phyloP scores from a whole-genome alignment of 352 stramenopile genomes.

The Elongisporangium undulatum region DNA sequence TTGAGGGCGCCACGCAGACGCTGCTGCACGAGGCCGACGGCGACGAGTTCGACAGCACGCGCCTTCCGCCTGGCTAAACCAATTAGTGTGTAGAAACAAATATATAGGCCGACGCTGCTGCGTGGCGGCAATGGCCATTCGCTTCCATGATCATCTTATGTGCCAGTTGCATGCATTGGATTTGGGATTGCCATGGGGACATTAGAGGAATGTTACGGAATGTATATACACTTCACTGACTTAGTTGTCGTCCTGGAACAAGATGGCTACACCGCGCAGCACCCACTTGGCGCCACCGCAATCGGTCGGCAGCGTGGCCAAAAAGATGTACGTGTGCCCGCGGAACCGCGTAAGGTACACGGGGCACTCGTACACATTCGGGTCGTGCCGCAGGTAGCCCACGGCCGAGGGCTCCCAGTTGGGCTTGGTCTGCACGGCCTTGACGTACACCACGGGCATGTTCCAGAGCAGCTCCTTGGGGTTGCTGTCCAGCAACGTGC shows the following conservation, averaged over 20 bases:
- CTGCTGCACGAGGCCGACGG: constrained; percentile 63
- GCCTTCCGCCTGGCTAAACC: constrained; percentile 62
- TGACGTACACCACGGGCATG: constrained; percentile 95
- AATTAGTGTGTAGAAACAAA: constrained; percentile 1
- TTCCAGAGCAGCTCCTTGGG: constrained; percentile 94
- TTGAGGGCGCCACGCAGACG: constrained; percentile 70
- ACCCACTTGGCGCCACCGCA: constrained; percentile 93
- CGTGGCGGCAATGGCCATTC: too few relatives aligned
- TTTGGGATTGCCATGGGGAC: neutral
- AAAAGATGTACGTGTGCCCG: constrained; percentile 95
- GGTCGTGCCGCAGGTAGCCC: constrained; percentile 92
- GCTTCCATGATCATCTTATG: neutral
- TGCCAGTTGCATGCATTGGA: too few relatives aligned
- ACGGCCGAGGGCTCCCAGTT: constrained; percentile 94
- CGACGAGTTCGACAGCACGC: constrained; percentile 61
- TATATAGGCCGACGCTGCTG: neutral
- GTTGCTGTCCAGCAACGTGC: constrained; percentile 91
- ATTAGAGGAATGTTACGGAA: neutral
- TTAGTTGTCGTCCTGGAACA: constrained; percentile 97
- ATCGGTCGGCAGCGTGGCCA: constrained; percentile 93
- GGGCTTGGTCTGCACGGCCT: constrained; percentile 91
- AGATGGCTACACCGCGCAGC: constrained; percentile 89
- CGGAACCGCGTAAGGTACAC: constrained; percentile 97
- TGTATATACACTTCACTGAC: neutral
- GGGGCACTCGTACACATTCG: constrained; percentile 93